Base-by-base conservation (phyloP, 2,329 filamentous ascomycete species). In the Ceratocystis huliohia region DNA sequence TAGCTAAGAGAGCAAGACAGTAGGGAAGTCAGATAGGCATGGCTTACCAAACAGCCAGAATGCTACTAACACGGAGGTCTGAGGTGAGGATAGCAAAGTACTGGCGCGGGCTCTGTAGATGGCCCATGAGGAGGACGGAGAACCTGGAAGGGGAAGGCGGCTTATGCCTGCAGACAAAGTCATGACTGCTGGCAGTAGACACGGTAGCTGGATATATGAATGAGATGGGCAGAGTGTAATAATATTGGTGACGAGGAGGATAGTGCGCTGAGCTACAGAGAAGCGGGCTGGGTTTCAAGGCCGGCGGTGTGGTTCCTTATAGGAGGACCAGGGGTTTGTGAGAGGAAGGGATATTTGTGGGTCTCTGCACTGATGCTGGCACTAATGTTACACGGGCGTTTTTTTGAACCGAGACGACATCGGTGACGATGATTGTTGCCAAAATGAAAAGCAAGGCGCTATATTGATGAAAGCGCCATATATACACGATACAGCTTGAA, bases 41-140 rank as follows among this genome's bases (percentile, higher is more conserved):
- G 15, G 33, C 22, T 41, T 79, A 96, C 93, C 93, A 73, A 97
- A 95, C 1, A 96, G 80, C 92, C 92, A 97, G 73, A 97, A 97
- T 33, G 93, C 89, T 63, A 86, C 73, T 66, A 90, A 81, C 17
- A 96, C 89, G 63, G 86, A 80, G 1, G 82, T 81, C 72, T 95
- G 86, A 61, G 85, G 82, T 67, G 86, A 86, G 37, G 81, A 81
- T 66, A 94, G 84, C 59, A 88, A 72, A 22, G 81, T 78, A 63
- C 77, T 78, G 30, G 94, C 72, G 45, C 89, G 84, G 30, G 86
- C 84, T 67, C 81, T 80, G 75, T 89, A 93, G 66, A 84, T 75
- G n/a, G 84, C 82, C 88, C 89, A 92, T 61, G 88, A 89, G 3
- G 89, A 82, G 0, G 80, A 78, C 2, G 81, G 79, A 33, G 81